Evolutionary conservation across 2,329 filamentous ascomycete genomes (phyloP), one percentile per base, ranked within the genome.

Genomic region (Aureobasidium sp.): DNA sequence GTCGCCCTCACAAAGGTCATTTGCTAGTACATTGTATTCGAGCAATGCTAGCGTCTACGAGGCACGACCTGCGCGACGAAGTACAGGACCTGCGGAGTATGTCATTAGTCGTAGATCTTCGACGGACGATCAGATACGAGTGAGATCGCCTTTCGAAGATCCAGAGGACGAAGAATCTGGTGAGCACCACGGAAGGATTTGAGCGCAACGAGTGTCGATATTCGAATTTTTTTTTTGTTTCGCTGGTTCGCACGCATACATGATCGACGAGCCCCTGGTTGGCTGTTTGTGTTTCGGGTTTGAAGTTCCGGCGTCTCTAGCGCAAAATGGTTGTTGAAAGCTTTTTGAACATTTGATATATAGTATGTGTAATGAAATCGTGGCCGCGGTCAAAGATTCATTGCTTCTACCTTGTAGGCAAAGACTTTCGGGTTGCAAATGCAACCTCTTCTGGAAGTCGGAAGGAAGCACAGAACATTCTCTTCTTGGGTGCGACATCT

Each of bases 391-490:
- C 21, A 32, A 44, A 1, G 21, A 13, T 34, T 44, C 16, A 14
- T 44, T 32, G 37, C 16, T 44, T 10, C n/a, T 39, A 58, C n/a
- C 55, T 34, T 9, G 39, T 49, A 34, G 51, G 51, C 37, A 55
- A 27, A 34, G 42, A 39, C 44, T 49, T 49, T 32, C 59, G 47
- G 3, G 59, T n/a, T 9, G 82, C 80, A 77, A 96, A 97, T 14
- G 92, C 94, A 6, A 97, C 90, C 68, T 90, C 85, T 37, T 79
- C 76, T 2, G 94, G 94, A 63, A 99, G 72, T 64, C 91, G 84
- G 76, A 99, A 97, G 67, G 86, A 95, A 34, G 91, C 93, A 74
- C 94, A 97, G 74, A 93, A 97, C 92, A 97, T 97, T 71, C 88
- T 84, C 81, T 99, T 99, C 70, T 90, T 88, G 5, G 94, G 94